Percentiles rank a stretch among this genome's conserved stretches.
Conservation (phyloP, 495 filamentous ascomycete genomes). For the Penicillium fimorum region DNA sequence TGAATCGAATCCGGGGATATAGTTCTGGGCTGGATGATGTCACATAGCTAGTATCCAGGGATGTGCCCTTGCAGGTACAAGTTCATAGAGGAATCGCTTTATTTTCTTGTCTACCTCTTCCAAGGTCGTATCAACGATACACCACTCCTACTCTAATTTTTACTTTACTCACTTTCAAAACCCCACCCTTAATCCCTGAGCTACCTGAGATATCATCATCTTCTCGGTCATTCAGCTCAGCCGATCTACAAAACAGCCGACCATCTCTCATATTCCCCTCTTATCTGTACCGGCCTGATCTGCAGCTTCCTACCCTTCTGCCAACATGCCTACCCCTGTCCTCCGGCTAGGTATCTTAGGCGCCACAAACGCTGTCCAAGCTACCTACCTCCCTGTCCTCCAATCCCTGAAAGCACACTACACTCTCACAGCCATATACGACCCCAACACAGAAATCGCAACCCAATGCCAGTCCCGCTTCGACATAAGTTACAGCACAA, state of each 20-base stretch:
- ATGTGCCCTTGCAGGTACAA: not conserved
- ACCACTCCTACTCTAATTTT: not conserved
- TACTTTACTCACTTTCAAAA: not conserved
- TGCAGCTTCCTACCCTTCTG: not conserved
- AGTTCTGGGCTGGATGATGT: not conserved
- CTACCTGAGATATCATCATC: not conserved
- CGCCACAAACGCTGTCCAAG: conserved; percentile 44
- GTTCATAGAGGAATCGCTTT: too few relatives aligned
- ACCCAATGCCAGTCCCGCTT: conserved; percentile 12
- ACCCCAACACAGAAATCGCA: conserved; percentile 25
- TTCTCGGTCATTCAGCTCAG: not conserved
- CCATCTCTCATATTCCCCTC: not conserved
- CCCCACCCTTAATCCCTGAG: not conserved
- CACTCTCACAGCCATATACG: conserved; percentile 42
- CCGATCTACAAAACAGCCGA: not conserved
- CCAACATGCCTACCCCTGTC: not conserved
- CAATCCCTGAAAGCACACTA: conserved; percentile 39
- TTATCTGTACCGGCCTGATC: not conserved
- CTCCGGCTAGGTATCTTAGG: conserved; percentile 50
- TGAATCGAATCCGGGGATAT: not conserved
- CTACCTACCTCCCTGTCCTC: conserved; percentile 50
- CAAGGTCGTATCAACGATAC: not conserved
- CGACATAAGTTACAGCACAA: conserved; percentile 16
- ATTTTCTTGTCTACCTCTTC: not conserved
- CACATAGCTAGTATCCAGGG: conserved; percentile 1